These are phyloP conservation scores for Aureobasidium melanogenum DNA, from an alignment of 2,329 filamentous ascomycete genomes.

Conservation along the genomic window DNA sequence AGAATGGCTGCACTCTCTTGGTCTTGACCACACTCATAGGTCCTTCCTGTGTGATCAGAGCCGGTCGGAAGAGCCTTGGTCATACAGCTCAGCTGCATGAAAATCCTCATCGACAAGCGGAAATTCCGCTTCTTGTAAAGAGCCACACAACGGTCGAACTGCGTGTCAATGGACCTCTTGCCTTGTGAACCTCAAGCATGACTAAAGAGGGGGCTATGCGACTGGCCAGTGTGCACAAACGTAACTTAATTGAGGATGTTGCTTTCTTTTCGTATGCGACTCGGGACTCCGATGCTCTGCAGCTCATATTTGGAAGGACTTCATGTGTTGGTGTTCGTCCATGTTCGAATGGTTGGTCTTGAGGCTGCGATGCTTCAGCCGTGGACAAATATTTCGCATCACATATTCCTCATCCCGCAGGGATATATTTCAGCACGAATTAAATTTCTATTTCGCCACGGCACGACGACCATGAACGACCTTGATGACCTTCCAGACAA, in stretches of 20 bases:
- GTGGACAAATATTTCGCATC: not conserved
- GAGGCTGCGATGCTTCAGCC: not conserved
- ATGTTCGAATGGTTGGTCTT: not conserved
- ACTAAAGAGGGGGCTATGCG: not conserved
- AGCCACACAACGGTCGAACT: not conserved
- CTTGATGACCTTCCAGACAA: not conserved
- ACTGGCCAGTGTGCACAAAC: not conserved
- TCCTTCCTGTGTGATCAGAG: not conserved
- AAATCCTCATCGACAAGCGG: not conserved
- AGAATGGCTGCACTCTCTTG: not conserved
- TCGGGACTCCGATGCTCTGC: not conserved
- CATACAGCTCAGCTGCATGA: not conserved
- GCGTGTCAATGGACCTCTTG: not conserved
- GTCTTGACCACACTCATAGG: not conserved
- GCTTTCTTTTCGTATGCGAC: not conserved
- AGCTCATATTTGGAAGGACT: not conserved
- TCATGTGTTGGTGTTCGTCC: not conserved
- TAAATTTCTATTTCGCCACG: not conserved
- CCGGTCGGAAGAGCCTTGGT: not conserved
- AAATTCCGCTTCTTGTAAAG: not conserved
- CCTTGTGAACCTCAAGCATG: not conserved
- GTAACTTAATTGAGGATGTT: no score
- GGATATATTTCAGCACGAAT: not conserved
- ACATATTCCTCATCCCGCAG: not conserved
- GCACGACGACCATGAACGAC: no score